A percentile compares a stretch with the other conserved stretches of the same genome.
Conservation (phyloP, 2,329 filamentous ascomycete species). For the Tolypocladium cylindrosporum region DNA sequence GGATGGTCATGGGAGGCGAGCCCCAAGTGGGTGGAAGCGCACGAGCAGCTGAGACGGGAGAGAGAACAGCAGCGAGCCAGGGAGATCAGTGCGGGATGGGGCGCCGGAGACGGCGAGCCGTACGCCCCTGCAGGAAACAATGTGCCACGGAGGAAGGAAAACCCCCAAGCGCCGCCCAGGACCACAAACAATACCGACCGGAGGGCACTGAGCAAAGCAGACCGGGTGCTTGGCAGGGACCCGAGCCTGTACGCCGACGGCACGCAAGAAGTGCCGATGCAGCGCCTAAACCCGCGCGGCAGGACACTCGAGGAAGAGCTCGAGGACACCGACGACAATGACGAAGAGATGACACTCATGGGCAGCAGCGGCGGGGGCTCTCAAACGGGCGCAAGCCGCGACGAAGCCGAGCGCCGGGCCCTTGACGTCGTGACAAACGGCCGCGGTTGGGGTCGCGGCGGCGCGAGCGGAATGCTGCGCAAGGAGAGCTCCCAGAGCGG, state of each 20-base stretch:
- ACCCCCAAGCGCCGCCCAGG: background rate
- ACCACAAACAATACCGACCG: conserved; percentile 14
- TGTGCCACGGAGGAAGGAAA: background rate
- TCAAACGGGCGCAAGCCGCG: conserved; percentile 6
- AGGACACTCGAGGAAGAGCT: conserved; percentile 32
- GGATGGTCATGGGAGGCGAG: conserved; percentile 93
- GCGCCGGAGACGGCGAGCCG: conserved; percentile 22
- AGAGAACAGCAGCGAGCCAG: conserved; percentile 50
- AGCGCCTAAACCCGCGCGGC: conserved; percentile 35
- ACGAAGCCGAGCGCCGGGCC: conserved; percentile 33
- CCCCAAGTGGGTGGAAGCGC: conserved; percentile 63
- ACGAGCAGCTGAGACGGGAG: conserved; percentile 50
- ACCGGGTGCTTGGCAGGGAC: conserved; percentile 47
- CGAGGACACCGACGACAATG: conserved; percentile 25
- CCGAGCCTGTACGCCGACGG: conserved; percentile 44
- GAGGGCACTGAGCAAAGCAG: conserved; percentile 43
- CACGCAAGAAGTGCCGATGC: conserved; percentile 33
- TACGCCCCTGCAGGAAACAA: background rate
- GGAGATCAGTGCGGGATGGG: conserved; percentile 61
- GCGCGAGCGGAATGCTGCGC: conserved; percentile 32
- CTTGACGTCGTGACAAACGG: conserved; percentile 32
- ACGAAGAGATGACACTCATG: conserved; percentile 17
- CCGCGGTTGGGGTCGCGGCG: conserved; percentile 27
- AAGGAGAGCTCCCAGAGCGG: conserved; percentile 19
- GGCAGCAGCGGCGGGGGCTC: background rate